phyloP scores from a whole-genome alignment of 2,329 filamentous ascomycete genomes.

The Diaporthe velutina region DNA sequence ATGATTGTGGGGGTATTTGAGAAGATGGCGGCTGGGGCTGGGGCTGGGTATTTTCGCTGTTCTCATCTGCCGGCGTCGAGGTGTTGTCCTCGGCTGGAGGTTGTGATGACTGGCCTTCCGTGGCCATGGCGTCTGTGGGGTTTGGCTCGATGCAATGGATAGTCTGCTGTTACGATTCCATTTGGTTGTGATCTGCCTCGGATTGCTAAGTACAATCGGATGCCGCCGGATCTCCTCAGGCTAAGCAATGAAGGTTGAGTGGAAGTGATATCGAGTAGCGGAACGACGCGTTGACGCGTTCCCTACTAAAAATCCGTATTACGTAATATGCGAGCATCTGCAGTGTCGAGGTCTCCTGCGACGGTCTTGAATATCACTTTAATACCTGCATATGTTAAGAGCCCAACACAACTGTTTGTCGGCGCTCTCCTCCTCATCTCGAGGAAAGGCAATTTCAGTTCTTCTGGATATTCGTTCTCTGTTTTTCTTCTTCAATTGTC shows the following conservation, averaged over 20 bases:
- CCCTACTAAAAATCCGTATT: slow-evolving; percentile 15
- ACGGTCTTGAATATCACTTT: too few relatives aligned
- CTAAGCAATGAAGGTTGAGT: background rate
- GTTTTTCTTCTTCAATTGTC: background rate
- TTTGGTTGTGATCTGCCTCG: background rate
- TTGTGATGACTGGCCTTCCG: slow-evolving; percentile 27
- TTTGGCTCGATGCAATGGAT: background rate
- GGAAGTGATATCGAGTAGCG: background rate
- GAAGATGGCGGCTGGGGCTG: slow-evolving; percentile 7
- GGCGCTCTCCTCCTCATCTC: too few relatives aligned
- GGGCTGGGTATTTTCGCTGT: slow-evolving; percentile 16
- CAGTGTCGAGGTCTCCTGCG: background rate
- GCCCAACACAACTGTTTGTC: background rate
- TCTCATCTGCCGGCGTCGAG: background rate
- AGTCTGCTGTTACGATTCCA: background rate
- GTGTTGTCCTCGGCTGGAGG: slow-evolving; percentile 21
- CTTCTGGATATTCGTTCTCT: background rate
- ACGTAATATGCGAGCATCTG: background rate
- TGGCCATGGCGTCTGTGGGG: slow-evolving; percentile 30
- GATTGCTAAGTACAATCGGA: background rate
- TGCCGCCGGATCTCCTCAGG: background rate
- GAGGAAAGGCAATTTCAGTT: too few relatives aligned
- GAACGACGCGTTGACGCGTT: slow-evolving; percentile 29
- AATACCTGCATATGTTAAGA: background rate
- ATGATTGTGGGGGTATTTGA: slow-evolving; percentile 1